Conservation (phyloP, 768 basidiomycete genomes). For the Amanita muscaria region DNA sequence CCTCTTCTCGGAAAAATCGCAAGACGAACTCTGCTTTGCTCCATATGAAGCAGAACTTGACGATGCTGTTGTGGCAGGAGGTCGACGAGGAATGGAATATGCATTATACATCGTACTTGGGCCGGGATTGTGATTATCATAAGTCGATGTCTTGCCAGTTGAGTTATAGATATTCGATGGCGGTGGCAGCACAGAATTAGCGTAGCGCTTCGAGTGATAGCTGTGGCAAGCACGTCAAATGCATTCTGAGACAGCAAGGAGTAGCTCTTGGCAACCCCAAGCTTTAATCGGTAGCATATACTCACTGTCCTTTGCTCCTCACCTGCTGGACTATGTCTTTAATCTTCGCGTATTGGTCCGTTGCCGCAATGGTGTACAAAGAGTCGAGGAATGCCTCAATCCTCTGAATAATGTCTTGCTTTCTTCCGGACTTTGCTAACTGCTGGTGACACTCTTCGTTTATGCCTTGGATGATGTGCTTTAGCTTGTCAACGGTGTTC, state of each 20-base stretch:
- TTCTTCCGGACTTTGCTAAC: conserved; percentile 73
- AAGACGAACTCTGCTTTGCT: conserved; percentile 16
- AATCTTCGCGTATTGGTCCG: conserved; percentile 61
- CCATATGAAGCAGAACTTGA: conserved; percentile 27
- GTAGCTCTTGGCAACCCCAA: not conserved
- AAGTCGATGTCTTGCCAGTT: conserved; percentile 24
- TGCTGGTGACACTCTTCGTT: conserved; percentile 70
- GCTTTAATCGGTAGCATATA: conserved; percentile 13
- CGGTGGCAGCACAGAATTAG: conserved; percentile 11
- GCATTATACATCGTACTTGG: conserved; percentile 40
- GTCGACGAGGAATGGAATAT: conserved; percentile 53
- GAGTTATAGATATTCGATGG: conserved; percentile 16
- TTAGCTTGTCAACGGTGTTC: conserved; percentile 82
- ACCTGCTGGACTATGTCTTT: conserved; percentile 62
- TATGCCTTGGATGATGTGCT: conserved; percentile 68
- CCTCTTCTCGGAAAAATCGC: not conserved
- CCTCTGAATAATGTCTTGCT: conserved; percentile 80
- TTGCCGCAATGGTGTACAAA: conserved; percentile 48
- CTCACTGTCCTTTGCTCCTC: conserved; percentile 58
- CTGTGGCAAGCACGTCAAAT: conserved; percentile 4
- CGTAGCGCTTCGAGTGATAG: conserved; percentile 5
- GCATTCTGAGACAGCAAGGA: conserved; percentile 1
- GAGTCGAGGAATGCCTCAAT: conserved; percentile 49
- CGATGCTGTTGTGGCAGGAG: conserved; percentile 24
- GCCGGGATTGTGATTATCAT: conserved; percentile 18